Base-by-base conservation (phyloP, 495 filamentous ascomycete genomes). In the Talaromyces trachyspermus region DNA sequence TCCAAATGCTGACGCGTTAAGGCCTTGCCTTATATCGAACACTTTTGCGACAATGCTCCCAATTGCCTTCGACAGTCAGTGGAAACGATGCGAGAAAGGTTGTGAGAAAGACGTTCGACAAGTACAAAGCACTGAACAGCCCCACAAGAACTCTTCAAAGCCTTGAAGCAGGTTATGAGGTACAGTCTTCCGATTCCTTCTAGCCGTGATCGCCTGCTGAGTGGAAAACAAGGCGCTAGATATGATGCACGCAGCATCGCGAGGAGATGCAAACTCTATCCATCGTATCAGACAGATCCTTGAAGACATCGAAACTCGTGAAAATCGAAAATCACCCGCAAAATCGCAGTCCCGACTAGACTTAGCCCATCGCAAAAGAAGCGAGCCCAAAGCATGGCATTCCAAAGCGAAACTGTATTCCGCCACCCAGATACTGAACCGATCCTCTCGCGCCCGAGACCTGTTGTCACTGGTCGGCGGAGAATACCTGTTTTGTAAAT, bases 1-100 rank as follows among this genome's bases (percentile, higher is more conserved):
- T 19, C 17, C 5, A 37, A 52, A 52, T 53, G 52, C 51, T 50
- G 46, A 49, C 32, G 26, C 30, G 5, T 46, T 30, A 18, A 89
- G 85, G 83, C 58, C 69, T 85, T 55, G 78, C 85, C 26, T 81
- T 92, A 43, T 89, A 83, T 61, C 74, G 82, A 54, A 78, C 83
- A 24, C 78, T 92, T 54, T 67, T 89, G 26, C 78, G 74, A 50
- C 76, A 78, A 68, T 80, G 68, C 55, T 57, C 63, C 15, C 66
- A 60, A 44, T 57, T 83, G 42, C 66, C 72, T n/a, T 54, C 72
- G 35, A 46, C 63, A 51, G 17, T 12, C 18, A 15, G 19, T 30
- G 32, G 23, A 37, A 36, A 9, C 11, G 44, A 49, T 26, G 12
- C 24, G 27, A 29, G 68, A 54, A 50, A 62, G 48, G 53, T 71